Evolutionary conservation across 1,284 basidiomycete genomes (phyloP).

Genomic region (Ceratobasidium sp.): DNA sequence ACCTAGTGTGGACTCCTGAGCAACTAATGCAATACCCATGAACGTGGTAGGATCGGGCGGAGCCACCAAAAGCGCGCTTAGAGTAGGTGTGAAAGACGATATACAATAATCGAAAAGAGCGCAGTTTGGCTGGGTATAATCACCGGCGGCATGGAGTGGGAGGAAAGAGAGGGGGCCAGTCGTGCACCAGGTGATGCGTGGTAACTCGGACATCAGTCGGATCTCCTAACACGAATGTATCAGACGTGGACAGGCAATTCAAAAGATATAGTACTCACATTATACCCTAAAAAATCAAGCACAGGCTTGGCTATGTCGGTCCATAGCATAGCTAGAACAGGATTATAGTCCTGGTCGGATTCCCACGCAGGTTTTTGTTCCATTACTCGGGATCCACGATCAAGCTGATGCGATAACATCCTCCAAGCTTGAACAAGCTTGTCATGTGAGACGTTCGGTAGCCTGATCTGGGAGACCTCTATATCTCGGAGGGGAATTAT

Average conservation of each 20-base stretch:
- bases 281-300: constrained; percentile 8
- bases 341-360: too few relatives aligned
- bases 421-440: too few relatives aligned
- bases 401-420: too few relatives aligned
- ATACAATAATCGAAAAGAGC: background rate
- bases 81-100: constrained; percentile 19
- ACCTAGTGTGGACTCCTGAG: background rate
- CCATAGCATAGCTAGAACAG: background rate
- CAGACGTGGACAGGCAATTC: background rate
- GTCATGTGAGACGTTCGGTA: too few relatives aligned
- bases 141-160: constrained; percentile 24
- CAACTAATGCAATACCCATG: background rate
- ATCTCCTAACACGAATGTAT: background rate
- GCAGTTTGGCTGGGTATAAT: background rate
- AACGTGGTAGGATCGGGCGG: background rate
- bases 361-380: too few relatives aligned
- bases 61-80: background rate
- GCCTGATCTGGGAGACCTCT: too few relatives aligned
- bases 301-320: background rate
- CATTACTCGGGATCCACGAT: too few relatives aligned
- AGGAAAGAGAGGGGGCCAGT: constrained; percentile 18
- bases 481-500: too few relatives aligned
- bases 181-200: constrained; percentile 29
- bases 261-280: background rate
- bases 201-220: background rate